phyloP scores from a whole-genome alignment of 2,329 filamentous ascomycete species.

The Ophiostoma populinum region DNA sequence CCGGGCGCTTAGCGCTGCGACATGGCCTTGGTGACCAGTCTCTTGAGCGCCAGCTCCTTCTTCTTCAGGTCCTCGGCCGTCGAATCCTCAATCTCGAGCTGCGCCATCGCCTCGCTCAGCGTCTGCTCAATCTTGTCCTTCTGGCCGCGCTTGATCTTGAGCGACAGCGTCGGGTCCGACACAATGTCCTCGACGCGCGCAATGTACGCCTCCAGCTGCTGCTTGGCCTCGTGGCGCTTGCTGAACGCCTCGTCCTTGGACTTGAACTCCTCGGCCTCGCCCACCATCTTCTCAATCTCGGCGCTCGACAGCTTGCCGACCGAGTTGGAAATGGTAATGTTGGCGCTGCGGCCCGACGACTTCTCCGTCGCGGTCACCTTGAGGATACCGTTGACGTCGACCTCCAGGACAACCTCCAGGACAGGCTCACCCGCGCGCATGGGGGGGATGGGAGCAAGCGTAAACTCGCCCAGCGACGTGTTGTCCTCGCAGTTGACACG shows the following conservation, averaged over 20 bases:
- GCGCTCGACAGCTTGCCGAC: slow-evolving; percentile 89
- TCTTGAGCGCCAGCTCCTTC: slow-evolving; percentile 97
- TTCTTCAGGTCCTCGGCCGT: slow-evolving; percentile 93
- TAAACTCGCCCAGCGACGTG: slow-evolving; percentile 95
- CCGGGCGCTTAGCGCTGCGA: slow-evolving; percentile 59
- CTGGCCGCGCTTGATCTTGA: slow-evolving; percentile 97
- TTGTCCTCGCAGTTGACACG: slow-evolving; percentile 97
- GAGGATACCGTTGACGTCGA: slow-evolving; percentile 98
- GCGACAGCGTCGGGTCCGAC: slow-evolving; percentile 83
- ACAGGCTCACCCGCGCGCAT: slow-evolving; percentile 91
- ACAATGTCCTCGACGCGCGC: slow-evolving; percentile 97
- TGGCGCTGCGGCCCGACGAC: slow-evolving; percentile 90
- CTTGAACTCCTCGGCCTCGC: slow-evolving; percentile 97
- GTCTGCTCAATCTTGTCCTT: slow-evolving; percentile 99
- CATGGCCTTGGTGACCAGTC: slow-evolving; percentile 97
- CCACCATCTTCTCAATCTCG: slow-evolving; percentile 98
- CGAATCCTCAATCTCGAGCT: slow-evolving; percentile 90
- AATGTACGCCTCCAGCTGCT: slow-evolving; percentile 99
- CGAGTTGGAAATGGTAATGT: slow-evolving; percentile 99
- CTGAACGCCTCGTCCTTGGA: slow-evolving; percentile 92
- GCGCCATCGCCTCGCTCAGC: slow-evolving; percentile 91
- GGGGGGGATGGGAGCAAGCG: slow-evolving; percentile 71
- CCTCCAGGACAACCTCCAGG: slow-evolving; percentile 96
- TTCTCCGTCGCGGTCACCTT: slow-evolving; percentile 99
- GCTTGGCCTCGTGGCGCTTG: slow-evolving; percentile 98